phyloP scores from a whole-genome alignment of 371 early-diverging fungal genomes.

The Mucor plumbeus region DNA sequence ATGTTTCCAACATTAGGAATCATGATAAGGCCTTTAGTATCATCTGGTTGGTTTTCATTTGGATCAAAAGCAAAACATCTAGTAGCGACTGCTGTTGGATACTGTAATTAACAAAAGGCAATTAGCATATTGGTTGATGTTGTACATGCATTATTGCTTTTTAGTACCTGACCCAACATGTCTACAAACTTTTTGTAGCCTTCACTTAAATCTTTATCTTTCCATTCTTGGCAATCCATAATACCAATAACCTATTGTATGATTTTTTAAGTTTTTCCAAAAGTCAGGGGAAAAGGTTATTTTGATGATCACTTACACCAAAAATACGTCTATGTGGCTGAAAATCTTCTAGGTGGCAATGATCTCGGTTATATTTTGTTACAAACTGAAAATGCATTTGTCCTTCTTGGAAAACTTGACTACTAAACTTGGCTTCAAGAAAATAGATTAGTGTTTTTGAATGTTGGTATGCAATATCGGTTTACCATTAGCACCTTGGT shows the following conservation, averaged over 20 bases:
- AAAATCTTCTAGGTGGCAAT: conserved; percentile 74
- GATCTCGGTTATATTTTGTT: conserved; percentile 69
- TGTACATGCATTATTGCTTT: not conserved
- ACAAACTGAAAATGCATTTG: conserved; percentile 80
- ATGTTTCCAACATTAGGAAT: conserved; percentile 85
- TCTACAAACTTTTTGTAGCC: conserved; percentile 66
- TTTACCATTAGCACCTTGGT: conserved; percentile 56
- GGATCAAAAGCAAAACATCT: conserved; percentile 89
- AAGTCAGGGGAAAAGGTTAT: conserved; percentile 4
- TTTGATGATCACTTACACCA: conserved; percentile 57
- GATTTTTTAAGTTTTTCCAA: not conserved
- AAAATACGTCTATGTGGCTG: conserved; percentile 78
- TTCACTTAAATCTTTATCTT: conserved; percentile 64
- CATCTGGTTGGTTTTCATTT: conserved; percentile 71
- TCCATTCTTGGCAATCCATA: conserved; percentile 82
- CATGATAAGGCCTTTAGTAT: conserved; percentile 78
- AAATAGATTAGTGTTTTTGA: not conserved
- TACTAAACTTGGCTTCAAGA: conserved; percentile 29
- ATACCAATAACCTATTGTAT: conserved; percentile 73
- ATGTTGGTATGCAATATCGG: not conserved
- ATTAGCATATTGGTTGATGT: not conserved
- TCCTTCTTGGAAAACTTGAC: conserved; percentile 65
- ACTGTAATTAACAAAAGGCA: conserved; percentile 54
- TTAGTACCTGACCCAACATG: not conserved
- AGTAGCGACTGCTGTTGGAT: conserved; percentile 73